These are phyloP conservation scores for Viola odorata DNA, from an alignment of 345 rosid genomes.

Conservation along the genomic window DNA sequence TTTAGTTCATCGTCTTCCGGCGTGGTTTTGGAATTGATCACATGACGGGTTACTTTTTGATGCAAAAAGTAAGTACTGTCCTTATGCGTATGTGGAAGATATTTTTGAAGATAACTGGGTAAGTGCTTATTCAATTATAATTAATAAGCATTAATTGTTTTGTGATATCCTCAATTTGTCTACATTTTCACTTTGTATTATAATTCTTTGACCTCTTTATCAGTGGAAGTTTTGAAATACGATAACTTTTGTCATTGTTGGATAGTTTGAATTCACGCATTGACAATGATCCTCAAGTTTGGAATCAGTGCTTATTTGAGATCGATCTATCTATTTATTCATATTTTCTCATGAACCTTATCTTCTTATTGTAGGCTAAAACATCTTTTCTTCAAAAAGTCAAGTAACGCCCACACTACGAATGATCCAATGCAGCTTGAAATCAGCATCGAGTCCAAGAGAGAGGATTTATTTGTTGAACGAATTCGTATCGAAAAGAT, in stretches of 20 bases:
- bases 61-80: slow-evolving; percentile 49
- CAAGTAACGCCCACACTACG: slow-evolving; percentile 9
- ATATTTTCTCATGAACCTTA: not conserved
- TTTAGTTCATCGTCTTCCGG: slow-evolving; percentile 58
- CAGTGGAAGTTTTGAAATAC: too few relatives aligned
- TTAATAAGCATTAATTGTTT: too few relatives aligned
- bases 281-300: not conserved
- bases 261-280: not conserved
- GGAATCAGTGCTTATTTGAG: too few relatives aligned
- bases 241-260: too few relatives aligned
- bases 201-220: too few relatives aligned
- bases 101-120: slow-evolving; percentile 55
- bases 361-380: slow-evolving; percentile 35
- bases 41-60: slow-evolving; percentile 45
- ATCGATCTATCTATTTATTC: too few relatives aligned
- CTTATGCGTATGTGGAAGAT: slow-evolving; percentile 46
- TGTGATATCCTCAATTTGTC: too few relatives aligned
- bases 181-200: too few relatives aligned
- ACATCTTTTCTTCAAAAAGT: slow-evolving; percentile 31
- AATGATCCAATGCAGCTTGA: slow-evolving; percentile 27
- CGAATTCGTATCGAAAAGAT: slow-evolving; percentile 62
- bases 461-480: slow-evolving; percentile 42
- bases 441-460: slow-evolving; percentile 29
- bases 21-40: slow-evolving; percentile 79
- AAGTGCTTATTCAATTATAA: slow-evolving; percentile 8